Conservation (phyloP, 2,329 filamentous ascomycete genomes). For the Tolypocladium paradoxum region DNA sequence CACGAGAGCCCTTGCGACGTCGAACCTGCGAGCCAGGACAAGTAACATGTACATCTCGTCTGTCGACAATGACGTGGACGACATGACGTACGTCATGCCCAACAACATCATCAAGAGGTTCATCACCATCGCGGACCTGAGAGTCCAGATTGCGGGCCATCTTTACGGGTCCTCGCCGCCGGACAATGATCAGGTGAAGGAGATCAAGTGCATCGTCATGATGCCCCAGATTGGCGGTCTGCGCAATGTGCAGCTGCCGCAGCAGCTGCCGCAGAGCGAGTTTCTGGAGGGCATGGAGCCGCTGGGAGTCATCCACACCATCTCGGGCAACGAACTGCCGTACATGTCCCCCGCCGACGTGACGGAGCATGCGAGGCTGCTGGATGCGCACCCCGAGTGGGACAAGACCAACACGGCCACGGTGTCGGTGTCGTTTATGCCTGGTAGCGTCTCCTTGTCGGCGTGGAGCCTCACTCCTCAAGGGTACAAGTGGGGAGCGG, state of each 20-base stretch:
- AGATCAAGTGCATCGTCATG: conserved; percentile 94
- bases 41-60: conserved; percentile 99
- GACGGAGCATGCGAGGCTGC: conserved; percentile 83
- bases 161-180: conserved; percentile 86
- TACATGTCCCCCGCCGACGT: conserved; percentile 97
- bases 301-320: conserved; percentile 88
- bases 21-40: conserved; percentile 81
- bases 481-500: conserved; percentile 93
- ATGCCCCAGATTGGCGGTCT: conserved; percentile 92
- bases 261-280: conserved; percentile 84
- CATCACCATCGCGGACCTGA: conserved; percentile 92
- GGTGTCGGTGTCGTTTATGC: conserved; percentile 92
- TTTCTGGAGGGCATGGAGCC: conserved; percentile 80
- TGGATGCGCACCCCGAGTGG: conserved; percentile 58
- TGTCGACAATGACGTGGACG: conserved; percentile 82
- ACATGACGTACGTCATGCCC: conserved; percentile 95
- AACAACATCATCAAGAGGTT: conserved; percentile 98
- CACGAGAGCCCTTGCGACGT: conserved; percentile 90
- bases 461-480: conserved; percentile 87
- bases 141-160: conserved; percentile 93
- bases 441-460: conserved; percentile 86
- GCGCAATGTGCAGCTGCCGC: conserved; percentile 81
- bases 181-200: conserved; percentile 95
- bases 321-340: conserved; percentile 85
- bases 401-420: conserved; percentile 84